A percentile compares a stretch with the other conserved stretches of the same genome.
Conservation (phyloP, 2,329 filamentous ascomycete genomes). For the Ophiostoma himal-ulmi region DNA sequence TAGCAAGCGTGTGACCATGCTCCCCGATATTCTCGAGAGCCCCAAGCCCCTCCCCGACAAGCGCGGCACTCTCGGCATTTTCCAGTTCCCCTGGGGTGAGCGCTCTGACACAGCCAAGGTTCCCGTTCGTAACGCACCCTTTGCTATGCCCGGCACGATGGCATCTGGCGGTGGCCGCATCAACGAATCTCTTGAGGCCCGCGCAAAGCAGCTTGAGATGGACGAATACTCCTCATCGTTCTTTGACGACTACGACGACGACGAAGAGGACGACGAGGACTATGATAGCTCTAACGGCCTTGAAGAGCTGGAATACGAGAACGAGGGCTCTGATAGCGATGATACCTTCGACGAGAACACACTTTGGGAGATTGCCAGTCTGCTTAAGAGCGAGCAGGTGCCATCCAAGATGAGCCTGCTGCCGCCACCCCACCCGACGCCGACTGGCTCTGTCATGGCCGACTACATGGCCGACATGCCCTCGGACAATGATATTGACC, state of each 20-base stretch:
- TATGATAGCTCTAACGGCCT: slow-evolving; percentile 33
- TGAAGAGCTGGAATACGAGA: slow-evolving; percentile 36
- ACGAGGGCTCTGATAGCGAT: slow-evolving; percentile 34
- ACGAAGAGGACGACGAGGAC: slow-evolving; percentile 34
- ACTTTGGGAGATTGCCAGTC: slow-evolving; percentile 58
- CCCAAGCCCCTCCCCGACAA: slow-evolving; percentile 54
- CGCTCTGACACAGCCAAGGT: slow-evolving; percentile 50
- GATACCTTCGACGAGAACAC: slow-evolving; percentile 57
- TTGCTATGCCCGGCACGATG: slow-evolving; percentile 50
- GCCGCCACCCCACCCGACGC: slow-evolving; percentile 30
- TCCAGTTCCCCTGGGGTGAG: slow-evolving; percentile 62
- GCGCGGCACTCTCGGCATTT: slow-evolving; percentile 56
- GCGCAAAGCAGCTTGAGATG: slow-evolving; percentile 35
- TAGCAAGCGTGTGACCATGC: slow-evolving; percentile 51
- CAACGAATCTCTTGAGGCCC: slow-evolving; percentile 32
- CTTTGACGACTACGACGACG: slow-evolving; percentile 57
- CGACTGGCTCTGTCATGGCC: slow-evolving; percentile 30
- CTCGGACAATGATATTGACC: slow-evolving; percentile 32
- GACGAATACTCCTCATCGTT: slow-evolving; percentile 47
- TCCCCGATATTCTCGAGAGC: slow-evolving; percentile 59
- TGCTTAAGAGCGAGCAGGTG: slow-evolving; percentile 48
- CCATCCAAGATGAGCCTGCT: slow-evolving; percentile 49
- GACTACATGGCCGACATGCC: slow-evolving; percentile 34
- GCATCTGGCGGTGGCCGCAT: slow-evolving; percentile 38
- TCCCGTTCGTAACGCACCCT: slow-evolving; percentile 26